Conservation (phyloP, 495 filamentous ascomycete species). For the Cercophora scortea region DNA sequence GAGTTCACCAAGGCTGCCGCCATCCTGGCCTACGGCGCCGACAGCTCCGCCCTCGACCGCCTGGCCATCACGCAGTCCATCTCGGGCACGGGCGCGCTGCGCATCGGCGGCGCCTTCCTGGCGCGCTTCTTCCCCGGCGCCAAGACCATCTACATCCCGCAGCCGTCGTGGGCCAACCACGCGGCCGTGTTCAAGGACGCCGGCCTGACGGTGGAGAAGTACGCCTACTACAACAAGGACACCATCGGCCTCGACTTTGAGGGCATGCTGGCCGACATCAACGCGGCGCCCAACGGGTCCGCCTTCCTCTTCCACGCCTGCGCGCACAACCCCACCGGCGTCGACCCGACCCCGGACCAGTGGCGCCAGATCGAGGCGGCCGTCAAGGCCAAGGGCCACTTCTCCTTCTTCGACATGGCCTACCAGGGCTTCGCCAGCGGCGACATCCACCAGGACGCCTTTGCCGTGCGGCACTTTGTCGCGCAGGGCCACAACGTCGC, state of each 20-base stretch:
- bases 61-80: conserved; percentile 95
- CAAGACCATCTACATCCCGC: conserved; percentile 94
- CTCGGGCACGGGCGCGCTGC: conserved; percentile 91
- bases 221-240: conserved; percentile 98
- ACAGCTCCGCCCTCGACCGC: conserved; percentile 67
- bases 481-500: conserved; percentile 83
- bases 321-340: conserved; percentile 96
- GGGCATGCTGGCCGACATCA: conserved; percentile 85
- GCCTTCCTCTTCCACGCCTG: conserved; percentile 93
- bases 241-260: conserved; percentile 97
- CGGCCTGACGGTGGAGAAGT: conserved; percentile 81
- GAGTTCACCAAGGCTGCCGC: conserved; percentile 89
- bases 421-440: conserved; percentile 98
- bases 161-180: conserved; percentile 97
- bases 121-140: conserved; percentile 77
- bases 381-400: conserved; percentile 84
- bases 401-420: conserved; percentile 98
- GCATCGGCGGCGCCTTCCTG: conserved; percentile 91
- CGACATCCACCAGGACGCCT: conserved; percentile 86
- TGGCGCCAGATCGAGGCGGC: conserved; percentile 89
- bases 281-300: conserved; percentile 75
- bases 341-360: conserved; percentile 87
- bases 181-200: conserved; percentile 92
- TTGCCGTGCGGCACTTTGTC: conserved; percentile 85
- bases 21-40: conserved; percentile 78